A percentile compares a stretch with the other conserved stretches of the same genome.
Conservation (phyloP, 805 yeast species). For the Candida sakaeoensis region DNA sequence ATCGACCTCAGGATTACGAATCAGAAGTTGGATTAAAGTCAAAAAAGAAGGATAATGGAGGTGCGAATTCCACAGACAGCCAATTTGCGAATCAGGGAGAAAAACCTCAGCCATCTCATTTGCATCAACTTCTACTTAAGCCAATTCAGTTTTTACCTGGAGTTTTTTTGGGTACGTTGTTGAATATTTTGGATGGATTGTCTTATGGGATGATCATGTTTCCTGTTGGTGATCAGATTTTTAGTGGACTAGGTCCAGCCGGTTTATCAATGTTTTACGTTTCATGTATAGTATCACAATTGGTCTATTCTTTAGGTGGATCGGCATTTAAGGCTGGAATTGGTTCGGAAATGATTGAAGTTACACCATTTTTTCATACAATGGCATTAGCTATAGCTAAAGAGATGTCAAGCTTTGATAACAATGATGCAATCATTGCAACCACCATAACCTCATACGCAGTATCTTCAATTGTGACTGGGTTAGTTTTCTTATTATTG, state of each 20-base stretch:
- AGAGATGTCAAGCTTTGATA: constrained; percentile 47
- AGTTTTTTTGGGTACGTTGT: constrained; percentile 76
- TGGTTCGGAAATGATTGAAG: constrained; percentile 98
- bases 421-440: constrained; percentile 58
- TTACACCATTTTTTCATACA: constrained; percentile 96
- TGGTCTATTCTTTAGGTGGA: constrained; percentile 85
- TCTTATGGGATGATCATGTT: constrained; percentile 98
- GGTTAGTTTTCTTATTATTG: constrained; percentile 67
- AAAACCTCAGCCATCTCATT: constrained; percentile 13
- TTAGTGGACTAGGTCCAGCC: constrained; percentile 75
- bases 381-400: constrained; percentile 76
- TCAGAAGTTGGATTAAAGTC: constrained; percentile 5
- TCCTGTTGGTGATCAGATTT: constrained; percentile 79
- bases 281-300: constrained; percentile 84
- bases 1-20: constrained; percentile 3
- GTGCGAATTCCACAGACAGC: not conserved
- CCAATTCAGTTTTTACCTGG: constrained; percentile 65
- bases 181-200: constrained; percentile 87
- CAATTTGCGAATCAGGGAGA: no score
- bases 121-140: constrained; percentile 17
- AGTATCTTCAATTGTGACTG: constrained; percentile 79
- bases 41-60: not conserved
- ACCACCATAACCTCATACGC: constrained; percentile 89
- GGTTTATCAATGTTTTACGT: constrained; percentile 94
- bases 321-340: constrained; percentile 87